Percentiles rank a stretch among this genome's conserved stretches.
These are phyloP conservation scores for Wolfiporia cocos DNA, from an alignment of 1,284 basidiomycete species.

Conservation along the genomic window DNA sequence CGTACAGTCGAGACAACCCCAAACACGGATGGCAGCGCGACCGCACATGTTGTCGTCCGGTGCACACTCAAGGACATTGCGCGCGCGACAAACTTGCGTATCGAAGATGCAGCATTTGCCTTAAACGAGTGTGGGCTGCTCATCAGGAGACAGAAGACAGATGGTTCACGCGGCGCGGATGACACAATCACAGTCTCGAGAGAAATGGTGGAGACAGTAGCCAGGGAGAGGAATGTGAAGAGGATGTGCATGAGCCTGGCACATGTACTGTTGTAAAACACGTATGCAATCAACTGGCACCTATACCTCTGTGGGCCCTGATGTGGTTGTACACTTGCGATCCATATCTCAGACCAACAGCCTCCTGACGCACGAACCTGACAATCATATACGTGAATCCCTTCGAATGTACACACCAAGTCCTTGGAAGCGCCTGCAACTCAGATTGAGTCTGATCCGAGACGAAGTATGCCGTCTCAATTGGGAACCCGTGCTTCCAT, in stretches of 20 bases:
- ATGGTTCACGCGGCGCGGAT: slow-evolving; percentile 21
- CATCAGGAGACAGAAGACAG: slow-evolving; percentile 17
- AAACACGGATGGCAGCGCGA: slow-evolving; percentile 59
- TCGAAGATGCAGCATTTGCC: slow-evolving; percentile 86
- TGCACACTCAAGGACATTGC: slow-evolving; percentile 74
- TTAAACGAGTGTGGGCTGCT: slow-evolving; percentile 85
- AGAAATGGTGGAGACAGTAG: slow-evolving; percentile 68
- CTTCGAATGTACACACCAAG: too few species aligned
- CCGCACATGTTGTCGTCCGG: slow-evolving; percentile 54
- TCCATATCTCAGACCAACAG: too few species aligned
- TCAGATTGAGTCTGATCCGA: too few species aligned
- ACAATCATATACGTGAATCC: too few species aligned
- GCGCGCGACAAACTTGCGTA: slow-evolving; percentile 72
- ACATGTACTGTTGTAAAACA: slow-evolving; percentile 40
- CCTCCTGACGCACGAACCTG: too few species aligned
- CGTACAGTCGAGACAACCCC: slow-evolving; percentile 51
- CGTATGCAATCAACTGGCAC: neutral
- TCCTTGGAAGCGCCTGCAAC: too few species aligned
- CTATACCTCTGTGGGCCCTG: neutral
- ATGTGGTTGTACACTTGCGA: too few species aligned
- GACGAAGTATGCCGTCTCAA: too few species aligned
- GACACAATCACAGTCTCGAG: slow-evolving; percentile 58
- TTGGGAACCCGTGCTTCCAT: too few species aligned
- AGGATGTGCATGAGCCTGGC: slow-evolving; percentile 50
- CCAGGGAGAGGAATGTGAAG: slow-evolving; percentile 58